Conservation (phyloP, 805 yeast genomes). For the Cyberlindnera mississippiensis region DNA sequence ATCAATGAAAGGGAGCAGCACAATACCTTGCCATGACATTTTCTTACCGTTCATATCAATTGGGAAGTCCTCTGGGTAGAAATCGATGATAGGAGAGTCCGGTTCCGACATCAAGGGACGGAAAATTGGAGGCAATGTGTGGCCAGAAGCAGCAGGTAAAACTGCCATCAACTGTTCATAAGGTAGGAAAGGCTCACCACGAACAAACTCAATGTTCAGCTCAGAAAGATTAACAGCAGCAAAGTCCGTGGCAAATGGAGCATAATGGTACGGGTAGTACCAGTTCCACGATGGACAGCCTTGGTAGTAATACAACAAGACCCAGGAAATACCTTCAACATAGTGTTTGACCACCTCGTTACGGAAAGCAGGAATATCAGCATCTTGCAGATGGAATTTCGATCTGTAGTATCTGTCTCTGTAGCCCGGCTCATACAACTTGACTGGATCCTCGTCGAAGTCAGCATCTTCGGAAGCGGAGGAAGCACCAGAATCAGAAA, state of each 20-base stretch:
- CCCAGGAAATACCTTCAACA: conserved; percentile 98
- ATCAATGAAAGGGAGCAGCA: conserved; percentile 86
- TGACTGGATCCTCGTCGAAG: conserved; percentile 50
- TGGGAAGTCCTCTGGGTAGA: conserved; percentile 82
- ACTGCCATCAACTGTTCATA: conserved; percentile 89
- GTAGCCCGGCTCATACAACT: conserved; percentile 86
- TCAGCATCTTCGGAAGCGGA: conserved; percentile 25
- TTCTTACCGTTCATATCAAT: conserved; percentile 96
- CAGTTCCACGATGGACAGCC: conserved; percentile 99
- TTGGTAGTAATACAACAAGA: conserved; percentile 85
- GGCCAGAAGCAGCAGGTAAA: conserved; percentile 89
- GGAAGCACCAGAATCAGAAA: conserved; percentile 16
- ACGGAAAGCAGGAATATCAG: conserved; percentile 50
- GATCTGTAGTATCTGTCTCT: conserved; percentile 71
- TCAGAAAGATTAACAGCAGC: conserved; percentile 44
- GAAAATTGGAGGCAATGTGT: conserved; percentile 77
- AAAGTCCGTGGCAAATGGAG: conserved; percentile 94
- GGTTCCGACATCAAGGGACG: conserved; percentile 76
- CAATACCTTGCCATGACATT: conserved; percentile 94
- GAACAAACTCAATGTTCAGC: conserved; percentile 52
- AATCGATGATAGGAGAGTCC: conserved; percentile 81
- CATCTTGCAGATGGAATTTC: conserved; percentile 60
- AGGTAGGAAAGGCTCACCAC: conserved; percentile 82
- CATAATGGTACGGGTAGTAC: conserved; percentile 96
- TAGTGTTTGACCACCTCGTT: conserved; percentile 65